These are phyloP conservation scores for Huiozyma naganishii DNA, from an alignment of 805 yeast species.

Conservation along the genomic window DNA sequence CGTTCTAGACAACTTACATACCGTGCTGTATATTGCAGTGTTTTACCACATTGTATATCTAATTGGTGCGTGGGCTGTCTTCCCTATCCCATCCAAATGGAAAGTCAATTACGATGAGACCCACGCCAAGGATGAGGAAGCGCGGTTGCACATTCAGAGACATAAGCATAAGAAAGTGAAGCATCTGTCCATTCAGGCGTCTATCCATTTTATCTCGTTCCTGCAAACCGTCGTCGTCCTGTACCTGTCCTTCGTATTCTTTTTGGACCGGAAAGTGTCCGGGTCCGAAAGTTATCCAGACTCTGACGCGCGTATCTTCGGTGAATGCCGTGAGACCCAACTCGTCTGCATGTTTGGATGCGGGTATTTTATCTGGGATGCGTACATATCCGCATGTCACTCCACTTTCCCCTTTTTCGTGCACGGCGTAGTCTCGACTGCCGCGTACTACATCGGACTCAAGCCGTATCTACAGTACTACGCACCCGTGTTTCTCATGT, in stretches of 20 bases:
- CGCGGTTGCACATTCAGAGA: slow-evolving; percentile 3
- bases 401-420: slow-evolving; percentile 55
- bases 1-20: slow-evolving; percentile 20
- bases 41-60: slow-evolving; percentile 24
- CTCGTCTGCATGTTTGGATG: slow-evolving; percentile 33
- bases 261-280: slow-evolving; percentile 4
- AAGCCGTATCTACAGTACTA: slow-evolving; percentile 67
- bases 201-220: slow-evolving; percentile 68
- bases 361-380: slow-evolving; percentile 86
- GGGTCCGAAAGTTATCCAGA: slow-evolving; percentile 8
- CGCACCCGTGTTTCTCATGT: slow-evolving; percentile 67
- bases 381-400: slow-evolving; percentile 49
- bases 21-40: slow-evolving; percentile 20
- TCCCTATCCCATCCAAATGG: slow-evolving; percentile 17
- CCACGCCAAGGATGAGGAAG: slow-evolving; percentile 4
- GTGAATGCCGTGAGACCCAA: slow-evolving; percentile 16
- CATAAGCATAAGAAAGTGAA: slow-evolving; percentile 7
- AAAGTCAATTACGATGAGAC: slow-evolving; percentile 7
- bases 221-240: slow-evolving; percentile 68
- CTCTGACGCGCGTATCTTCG: slow-evolving; percentile 20
- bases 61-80: slow-evolving; percentile 18
- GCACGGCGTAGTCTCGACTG: slow-evolving; percentile 64
- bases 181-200: slow-evolving; percentile 18
- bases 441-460: slow-evolving; percentile 54
- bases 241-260: slow-evolving; percentile 25